Evolutionary conservation across 2,329 filamentous ascomycete species (phyloP).

Genomic region (Chaetomiaceae sp.): DNA sequence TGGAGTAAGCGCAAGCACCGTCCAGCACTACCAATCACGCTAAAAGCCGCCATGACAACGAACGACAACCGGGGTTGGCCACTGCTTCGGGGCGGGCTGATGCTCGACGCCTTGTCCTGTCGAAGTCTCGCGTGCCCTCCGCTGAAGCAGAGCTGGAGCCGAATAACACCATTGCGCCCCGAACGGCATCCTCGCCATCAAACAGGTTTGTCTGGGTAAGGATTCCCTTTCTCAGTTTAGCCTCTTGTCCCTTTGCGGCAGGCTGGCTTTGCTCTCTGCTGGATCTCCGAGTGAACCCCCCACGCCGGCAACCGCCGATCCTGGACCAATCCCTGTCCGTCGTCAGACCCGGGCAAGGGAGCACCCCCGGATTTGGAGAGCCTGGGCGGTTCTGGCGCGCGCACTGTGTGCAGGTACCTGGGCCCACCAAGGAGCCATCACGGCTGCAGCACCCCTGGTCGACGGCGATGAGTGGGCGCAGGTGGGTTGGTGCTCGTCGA

Average conservation of each 20-base stretch:
- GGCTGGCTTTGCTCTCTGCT: background rate
- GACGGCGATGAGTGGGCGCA: background rate
- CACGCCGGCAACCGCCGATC: conserved; percentile 25
- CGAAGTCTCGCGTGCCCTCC: too few species aligned
- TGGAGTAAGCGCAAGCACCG: conserved; percentile 2
- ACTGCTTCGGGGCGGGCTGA: background rate
- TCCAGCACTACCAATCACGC: conserved; percentile 1
- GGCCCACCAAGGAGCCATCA: conserved; percentile 17
- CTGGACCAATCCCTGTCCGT: conserved; percentile 16
- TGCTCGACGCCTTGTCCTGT: background rate
- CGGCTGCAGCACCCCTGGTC: conserved; percentile 13
- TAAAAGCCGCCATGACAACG: background rate
- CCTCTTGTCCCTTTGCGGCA: background rate
- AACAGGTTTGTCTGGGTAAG: conserved; percentile 3
- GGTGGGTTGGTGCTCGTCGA: background rate
- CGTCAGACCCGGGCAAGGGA: conserved; percentile 12
- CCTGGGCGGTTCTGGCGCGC: conserved; percentile 13
- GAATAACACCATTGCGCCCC: background rate
- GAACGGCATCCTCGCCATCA: background rate
- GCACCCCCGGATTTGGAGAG: conserved; percentile 20
- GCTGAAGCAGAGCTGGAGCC: background rate
- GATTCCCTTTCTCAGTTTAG: conserved; percentile 20
- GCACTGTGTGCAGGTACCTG: conserved; percentile 27
- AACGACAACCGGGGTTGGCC: background rate
- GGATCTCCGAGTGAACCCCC: conserved; percentile 24